Percentiles rank a stretch among this genome's conserved stretches.
Evolutionary conservation across 192 early-diverging fungal species (phyloP).

Genomic region (Entomortierella chlamydospora): DNA sequence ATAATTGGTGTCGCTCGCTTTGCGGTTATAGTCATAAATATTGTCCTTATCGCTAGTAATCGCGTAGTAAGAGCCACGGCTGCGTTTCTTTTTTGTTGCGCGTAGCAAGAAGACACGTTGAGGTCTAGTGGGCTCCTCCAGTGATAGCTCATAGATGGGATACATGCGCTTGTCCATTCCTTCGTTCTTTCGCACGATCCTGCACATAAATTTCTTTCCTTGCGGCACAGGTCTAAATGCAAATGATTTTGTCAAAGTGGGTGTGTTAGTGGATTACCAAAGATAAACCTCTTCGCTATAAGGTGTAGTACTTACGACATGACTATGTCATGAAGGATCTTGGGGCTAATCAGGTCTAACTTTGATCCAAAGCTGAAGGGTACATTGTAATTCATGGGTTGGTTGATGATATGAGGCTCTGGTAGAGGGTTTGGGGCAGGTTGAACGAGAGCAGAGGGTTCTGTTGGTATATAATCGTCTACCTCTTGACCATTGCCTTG

Average conservation of each 20-base stretch:
- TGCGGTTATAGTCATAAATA: slow-evolving; percentile 18
- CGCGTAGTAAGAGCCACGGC: slow-evolving; percentile 71
- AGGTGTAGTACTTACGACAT: slow-evolving; percentile 57
- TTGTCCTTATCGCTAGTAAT: slow-evolving; percentile 58
- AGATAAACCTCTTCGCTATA: no score
- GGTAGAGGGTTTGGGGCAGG: slow-evolving; percentile 43
- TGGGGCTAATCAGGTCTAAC: slow-evolving; percentile 36
- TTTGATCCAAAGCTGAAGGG: slow-evolving; percentile 35
- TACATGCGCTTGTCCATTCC: slow-evolving; percentile 70
- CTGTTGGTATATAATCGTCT: neutral
- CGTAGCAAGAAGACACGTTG: slow-evolving; percentile 68
- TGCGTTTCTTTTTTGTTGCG: slow-evolving; percentile 77
- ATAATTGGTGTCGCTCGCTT: slow-evolving; percentile 34
- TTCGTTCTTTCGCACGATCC: slow-evolving; percentile 71
- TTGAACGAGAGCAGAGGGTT: slow-evolving; percentile 21
- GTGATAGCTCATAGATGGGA: slow-evolving; percentile 76
- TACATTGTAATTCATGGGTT: slow-evolving; percentile 29
- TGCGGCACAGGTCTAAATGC: slow-evolving; percentile 72
- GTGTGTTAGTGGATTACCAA: no score
- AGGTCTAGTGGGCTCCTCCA: slow-evolving; percentile 64
- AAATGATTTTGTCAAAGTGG: neutral
- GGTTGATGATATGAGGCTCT: slow-evolving; percentile 40
- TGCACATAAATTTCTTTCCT: slow-evolving; percentile 74
- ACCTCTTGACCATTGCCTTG: neutral
- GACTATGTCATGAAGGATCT: slow-evolving; percentile 35